Percentiles rank a stretch among this genome's conserved stretches.
Conservation (phyloP, 306 rosid genomes). For the Potentilla sterilis region DNA sequence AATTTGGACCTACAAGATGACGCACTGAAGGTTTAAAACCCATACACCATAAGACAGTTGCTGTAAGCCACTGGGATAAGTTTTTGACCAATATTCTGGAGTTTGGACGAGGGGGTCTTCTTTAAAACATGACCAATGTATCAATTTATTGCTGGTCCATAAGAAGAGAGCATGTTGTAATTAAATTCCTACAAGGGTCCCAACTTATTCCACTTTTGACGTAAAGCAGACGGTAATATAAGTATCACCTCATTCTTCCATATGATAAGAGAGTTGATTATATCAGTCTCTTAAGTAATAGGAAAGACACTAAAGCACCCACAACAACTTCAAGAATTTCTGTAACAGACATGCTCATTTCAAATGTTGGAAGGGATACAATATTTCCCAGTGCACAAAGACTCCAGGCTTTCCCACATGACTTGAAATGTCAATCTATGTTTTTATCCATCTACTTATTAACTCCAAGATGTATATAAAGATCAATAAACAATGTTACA, state of each 20-base stretch:
- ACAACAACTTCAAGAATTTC: not conserved
- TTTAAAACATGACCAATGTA: not conserved
- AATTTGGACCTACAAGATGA: not conserved
- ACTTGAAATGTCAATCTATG: conserved; percentile 9
- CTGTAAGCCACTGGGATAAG: not conserved
- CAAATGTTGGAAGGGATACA: not conserved
- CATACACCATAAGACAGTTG: not conserved
- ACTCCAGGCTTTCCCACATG: conserved; percentile 13
- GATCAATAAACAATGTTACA: conserved; percentile 23
- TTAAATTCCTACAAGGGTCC: not conserved
- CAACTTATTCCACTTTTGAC: not conserved
- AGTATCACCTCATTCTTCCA: not conserved
- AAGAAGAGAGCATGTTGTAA: not conserved
- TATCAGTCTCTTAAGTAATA: not conserved
- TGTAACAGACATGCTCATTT: not conserved
- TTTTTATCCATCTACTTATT: not conserved
- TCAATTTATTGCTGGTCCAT: not conserved
- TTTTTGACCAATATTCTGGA: not conserved
- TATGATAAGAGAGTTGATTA: not conserved
- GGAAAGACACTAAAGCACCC: not conserved
- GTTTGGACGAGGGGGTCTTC: not conserved
- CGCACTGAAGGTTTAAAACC: not conserved
- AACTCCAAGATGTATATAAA: conserved; percentile 9
- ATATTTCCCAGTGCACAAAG: conserved; percentile 4
- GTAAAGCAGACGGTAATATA: not conserved